Evolutionary conservation across 2,329 filamentous ascomycete species (phyloP).

Genomic region (Aspergillus nomiae): DNA sequence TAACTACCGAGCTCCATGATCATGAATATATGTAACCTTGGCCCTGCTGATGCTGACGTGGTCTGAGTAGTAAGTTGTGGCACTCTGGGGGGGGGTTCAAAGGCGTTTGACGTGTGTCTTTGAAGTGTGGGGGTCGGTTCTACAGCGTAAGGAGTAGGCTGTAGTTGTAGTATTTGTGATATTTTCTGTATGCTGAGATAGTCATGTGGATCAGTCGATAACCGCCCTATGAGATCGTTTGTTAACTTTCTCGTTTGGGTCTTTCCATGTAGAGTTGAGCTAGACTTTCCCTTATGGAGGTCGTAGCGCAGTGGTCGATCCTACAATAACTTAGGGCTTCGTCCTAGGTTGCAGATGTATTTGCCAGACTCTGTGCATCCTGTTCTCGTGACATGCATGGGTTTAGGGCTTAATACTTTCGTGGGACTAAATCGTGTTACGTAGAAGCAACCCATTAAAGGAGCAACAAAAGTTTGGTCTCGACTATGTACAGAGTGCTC

Average conservation of each 20-base stretch:
- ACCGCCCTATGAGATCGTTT: background rate
- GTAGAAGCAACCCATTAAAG: background rate
- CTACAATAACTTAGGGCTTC: background rate
- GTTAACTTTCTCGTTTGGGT: fast-evolving
- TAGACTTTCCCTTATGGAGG: background rate
- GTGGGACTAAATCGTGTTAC: background rate
- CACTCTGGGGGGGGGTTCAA: background rate
- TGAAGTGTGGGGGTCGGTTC: no score
- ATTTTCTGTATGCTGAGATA: background rate
- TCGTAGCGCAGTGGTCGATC: background rate
- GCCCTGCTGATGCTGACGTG: background rate
- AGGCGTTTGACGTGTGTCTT: background rate
- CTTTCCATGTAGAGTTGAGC: background rate
- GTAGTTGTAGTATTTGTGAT: background rate
- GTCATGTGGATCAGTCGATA: background rate
- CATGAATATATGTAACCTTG: background rate
- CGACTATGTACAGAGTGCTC: background rate
- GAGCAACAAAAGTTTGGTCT: background rate
- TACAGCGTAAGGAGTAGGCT: no score
- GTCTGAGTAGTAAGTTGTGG: background rate
- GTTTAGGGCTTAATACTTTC: background rate
- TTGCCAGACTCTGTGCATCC: background rate
- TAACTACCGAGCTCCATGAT: background rate
- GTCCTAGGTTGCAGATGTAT: background rate
- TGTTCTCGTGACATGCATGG: background rate